Evolutionary conservation across 164 flowering plant genomes (phyloP).

Genomic region (Macadamia tetraphylla): DNA sequence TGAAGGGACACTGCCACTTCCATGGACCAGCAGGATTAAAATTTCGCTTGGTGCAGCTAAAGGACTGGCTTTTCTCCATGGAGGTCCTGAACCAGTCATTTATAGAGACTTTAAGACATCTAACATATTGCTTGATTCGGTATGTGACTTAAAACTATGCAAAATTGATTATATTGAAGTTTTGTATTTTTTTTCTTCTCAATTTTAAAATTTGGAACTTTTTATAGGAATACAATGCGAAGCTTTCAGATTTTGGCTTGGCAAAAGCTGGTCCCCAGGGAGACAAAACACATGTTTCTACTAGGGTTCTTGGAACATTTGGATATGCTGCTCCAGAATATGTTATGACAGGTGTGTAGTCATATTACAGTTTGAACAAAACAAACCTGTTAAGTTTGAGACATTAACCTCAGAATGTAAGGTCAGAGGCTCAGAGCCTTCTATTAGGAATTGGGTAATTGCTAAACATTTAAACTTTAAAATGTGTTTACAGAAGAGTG

Average conservation of each 20-base stretch:
- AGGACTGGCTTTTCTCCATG: slow-evolving; percentile 91
- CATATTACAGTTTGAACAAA: neutral
- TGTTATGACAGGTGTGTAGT: slow-evolving; percentile 83
- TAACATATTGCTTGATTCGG: slow-evolving; percentile 87
- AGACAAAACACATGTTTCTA: slow-evolving; percentile 93
- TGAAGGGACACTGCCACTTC: slow-evolving; percentile 83
- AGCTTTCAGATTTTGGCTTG: slow-evolving; percentile 95
- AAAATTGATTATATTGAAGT: neutral
- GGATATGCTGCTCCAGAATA: slow-evolving; percentile 99
- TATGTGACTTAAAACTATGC: slow-evolving; percentile 24
- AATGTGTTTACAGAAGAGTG: neutral
- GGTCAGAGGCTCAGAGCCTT: neutral
- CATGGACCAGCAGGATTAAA: slow-evolving; percentile 88
- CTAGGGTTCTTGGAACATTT: slow-evolving; percentile 91
- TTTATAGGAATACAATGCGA: slow-evolving; percentile 82
- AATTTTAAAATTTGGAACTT: slow-evolving; percentile 9
- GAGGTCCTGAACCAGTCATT: slow-evolving; percentile 73
- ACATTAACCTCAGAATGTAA: neutral
- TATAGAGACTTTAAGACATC: slow-evolving; percentile 95
- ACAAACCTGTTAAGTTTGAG: neutral
- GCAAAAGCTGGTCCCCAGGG: slow-evolving; percentile 98
- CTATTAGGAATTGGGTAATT: neutral
- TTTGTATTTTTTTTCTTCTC: slow-evolving; percentile 2
- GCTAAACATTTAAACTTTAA: neutral
- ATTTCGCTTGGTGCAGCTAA: slow-evolving; percentile 96